Evolutionary conservation across 108 stramenopile species (phyloP).

Genomic region (Seminavis robusta): DNA sequence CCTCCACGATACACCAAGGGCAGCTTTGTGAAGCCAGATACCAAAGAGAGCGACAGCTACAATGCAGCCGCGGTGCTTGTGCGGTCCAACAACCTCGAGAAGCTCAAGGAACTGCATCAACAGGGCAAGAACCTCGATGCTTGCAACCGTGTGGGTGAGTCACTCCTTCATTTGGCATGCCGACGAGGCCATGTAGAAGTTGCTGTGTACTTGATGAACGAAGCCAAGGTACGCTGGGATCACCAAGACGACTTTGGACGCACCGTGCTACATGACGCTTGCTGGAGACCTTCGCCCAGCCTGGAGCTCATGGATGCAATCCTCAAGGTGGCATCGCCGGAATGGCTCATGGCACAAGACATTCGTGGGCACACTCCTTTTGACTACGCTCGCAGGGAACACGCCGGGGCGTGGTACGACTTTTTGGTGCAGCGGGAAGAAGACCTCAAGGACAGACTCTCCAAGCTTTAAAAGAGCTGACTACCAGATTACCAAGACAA

Average conservation of each 20-base stretch:
- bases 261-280: slow-evolving; percentile 73
- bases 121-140: slow-evolving; percentile 33
- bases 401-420: slow-evolving; percentile 38
- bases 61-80: too few relatives aligned
- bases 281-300: slow-evolving; percentile 50
- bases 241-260: slow-evolving; percentile 71
- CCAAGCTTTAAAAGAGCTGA: too few relatives aligned
- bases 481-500: too few relatives aligned
- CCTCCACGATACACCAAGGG: too few relatives aligned
- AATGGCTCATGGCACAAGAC: slow-evolving; percentile 34
- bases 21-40: too few relatives aligned
- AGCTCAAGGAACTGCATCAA: too few relatives aligned
- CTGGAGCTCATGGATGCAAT: slow-evolving; percentile 15
- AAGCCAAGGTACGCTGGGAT: slow-evolving; percentile 38
- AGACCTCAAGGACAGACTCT: too few relatives aligned
- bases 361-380: slow-evolving; percentile 49
- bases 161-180: slow-evolving; percentile 75
- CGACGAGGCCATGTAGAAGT: slow-evolving; percentile 47
- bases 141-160: slow-evolving; percentile 74
- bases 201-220: slow-evolving; percentile 47
- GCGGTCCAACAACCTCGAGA: too few relatives aligned
- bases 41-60: too few relatives aligned
- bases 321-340: slow-evolving; percentile 34
- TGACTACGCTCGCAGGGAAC: slow-evolving; percentile 42
- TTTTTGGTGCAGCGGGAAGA: slow-evolving; percentile 25